Evolutionary conservation across 345 rosid species (phyloP), one percentile per base, ranked within the genome.

Genomic region (Aquilaria malaccensis): DNA sequence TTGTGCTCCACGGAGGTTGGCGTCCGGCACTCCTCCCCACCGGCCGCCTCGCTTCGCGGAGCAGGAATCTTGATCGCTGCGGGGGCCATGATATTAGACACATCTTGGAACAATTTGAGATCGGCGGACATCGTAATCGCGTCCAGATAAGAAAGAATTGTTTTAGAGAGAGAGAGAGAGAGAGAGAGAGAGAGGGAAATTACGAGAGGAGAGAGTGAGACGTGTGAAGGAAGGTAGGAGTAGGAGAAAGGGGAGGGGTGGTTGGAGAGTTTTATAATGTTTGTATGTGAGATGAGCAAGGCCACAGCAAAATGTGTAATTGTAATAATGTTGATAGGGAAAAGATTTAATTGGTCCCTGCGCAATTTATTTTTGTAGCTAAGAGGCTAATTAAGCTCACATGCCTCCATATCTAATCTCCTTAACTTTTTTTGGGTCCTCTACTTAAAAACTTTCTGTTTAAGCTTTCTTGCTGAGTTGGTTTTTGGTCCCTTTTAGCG

Each of bases 1-100:
- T 63, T 60, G 64, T 41, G 52, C 45, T 72, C 69, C 9, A 55
- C 60, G 2, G 71, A 62, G 6, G 71, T 72, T 3, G 80, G 79
- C 0, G 79, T 76, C 37, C 13, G 37, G 45, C 73, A 75, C 45
- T 33, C 47, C 3, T 52, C 67, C 6, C 12, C 15, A 2, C 43
- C 67, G 0, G 22, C 63, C 9, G 49, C 50, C 41, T 49, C 11
- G 14, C 1, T 33, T 6, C 32, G 9, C 41, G 60, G 47, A 4
- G 51, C 6, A 10, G 50, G 65, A 59, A 59, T 45, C 29, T 45
- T 51, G 32, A 67, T 56, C 48, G 58, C 58, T 41, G 58, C 58
- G 29, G 71, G 52, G 33, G 55, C 11, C 11, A 15, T 46, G 50
- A 29, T 13, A 29, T 68, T 55, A 11, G 9, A 7, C 48, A 37